Evolutionary conservation across 805 yeast genomes (phyloP).

Genomic region (Yarrowia yakushimensis): DNA sequence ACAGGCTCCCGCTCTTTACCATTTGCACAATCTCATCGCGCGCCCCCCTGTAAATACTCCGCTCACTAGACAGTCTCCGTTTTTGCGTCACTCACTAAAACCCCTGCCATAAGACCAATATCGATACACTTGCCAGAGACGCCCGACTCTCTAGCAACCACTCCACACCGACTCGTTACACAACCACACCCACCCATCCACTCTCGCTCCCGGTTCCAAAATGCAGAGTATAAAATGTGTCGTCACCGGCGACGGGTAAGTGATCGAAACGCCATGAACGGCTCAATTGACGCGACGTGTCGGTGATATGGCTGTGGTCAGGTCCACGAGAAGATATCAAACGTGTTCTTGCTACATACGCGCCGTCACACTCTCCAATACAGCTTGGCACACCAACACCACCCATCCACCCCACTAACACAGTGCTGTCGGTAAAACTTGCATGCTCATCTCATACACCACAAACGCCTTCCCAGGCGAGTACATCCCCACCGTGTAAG

Average conservation of each 20-base stretch:
- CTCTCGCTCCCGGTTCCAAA: background rate
- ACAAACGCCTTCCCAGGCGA: constrained; percentile 92
- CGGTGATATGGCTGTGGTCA: no score
- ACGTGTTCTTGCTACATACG: no score
- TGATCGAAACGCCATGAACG: background rate
- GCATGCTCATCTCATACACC: constrained; percentile 81
- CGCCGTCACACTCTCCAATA: background rate
- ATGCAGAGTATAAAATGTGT: constrained; percentile 91
- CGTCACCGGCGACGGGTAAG: constrained; percentile 82
- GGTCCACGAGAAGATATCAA: no score
- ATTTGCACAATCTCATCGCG: background rate
- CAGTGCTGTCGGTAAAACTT: constrained; percentile 89
- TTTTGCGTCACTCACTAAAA: background rate
- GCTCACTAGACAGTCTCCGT: background rate
- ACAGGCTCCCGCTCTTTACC: background rate
- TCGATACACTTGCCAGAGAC: background rate
- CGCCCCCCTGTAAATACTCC: background rate
- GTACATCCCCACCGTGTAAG: constrained; percentile 80
- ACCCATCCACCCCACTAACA: background rate
- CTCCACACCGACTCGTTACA: background rate
- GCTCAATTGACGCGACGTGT: no score
- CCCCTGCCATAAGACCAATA: background rate
- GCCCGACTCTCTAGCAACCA: background rate
- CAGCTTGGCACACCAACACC: background rate
- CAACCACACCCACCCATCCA: background rate